Base-by-base conservation (phyloP, 192 early-diverging fungal species). In the Coemansia sp. region DNA sequence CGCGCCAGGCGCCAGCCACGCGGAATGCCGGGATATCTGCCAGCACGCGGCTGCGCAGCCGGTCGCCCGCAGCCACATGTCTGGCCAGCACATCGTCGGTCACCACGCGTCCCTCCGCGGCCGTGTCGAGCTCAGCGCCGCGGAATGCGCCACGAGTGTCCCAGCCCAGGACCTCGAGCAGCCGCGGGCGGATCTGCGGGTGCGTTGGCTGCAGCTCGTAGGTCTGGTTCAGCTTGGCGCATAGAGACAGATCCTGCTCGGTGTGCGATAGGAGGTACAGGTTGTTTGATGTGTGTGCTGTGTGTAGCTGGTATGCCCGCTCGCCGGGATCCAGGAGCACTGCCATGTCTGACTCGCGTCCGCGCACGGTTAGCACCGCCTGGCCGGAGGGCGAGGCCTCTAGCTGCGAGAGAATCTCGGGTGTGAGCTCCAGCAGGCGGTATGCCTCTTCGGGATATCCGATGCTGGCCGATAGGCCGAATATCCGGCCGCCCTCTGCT, bases 241-340 rank as follows among this genome's bases (percentile, higher is more conserved):
- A 64, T 51, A 83, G 65, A 68, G 32, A n/a, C 22, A 83, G 39
- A 6, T 22, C 53, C 15, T 45, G 32, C 6, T 19, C 70, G n/a
- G 45, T 40, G 4, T 15, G 59, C 0, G 68, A 46, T 12, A 83
- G 22, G 36, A 83, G 60, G 59, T 83, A 78, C 20, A 83, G 64
- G 59, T 63, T 71, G 62, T 83, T 83, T 4, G 80, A 83, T 8
- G 80, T 83, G 41, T 83, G 80, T 8, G 75, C 71, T 2, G 74
- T 83, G 62, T 70, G 71, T 22, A 83, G 60, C 49, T 67, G 43
- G 35, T 77, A 68, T 0, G 80, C 65, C 29, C 24, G 54, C 20
- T 77, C 80, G n/a, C 43, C 58, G 10, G 35, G 24, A 29, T 67
- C 80, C 9, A 73, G 39, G 14, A 83, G 68, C 15, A 63, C 63